These are phyloP conservation scores for Anisogramma anomala DNA, from an alignment of 2,329 filamentous ascomycete species.

Conservation along the genomic window DNA sequence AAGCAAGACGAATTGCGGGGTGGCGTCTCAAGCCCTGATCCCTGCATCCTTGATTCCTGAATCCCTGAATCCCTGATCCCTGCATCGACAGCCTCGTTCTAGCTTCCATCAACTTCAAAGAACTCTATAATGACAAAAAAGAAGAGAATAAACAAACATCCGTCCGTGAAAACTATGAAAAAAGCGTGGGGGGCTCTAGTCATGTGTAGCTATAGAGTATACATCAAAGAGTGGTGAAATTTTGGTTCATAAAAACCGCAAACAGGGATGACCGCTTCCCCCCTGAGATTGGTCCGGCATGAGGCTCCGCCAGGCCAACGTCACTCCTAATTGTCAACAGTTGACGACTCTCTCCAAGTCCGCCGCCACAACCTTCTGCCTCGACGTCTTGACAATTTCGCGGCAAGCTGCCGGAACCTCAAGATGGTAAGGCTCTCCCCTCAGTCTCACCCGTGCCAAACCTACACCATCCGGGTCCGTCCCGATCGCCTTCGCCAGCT, in stretches of 20 bases:
- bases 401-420: constrained; percentile 1
- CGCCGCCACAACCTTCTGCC: constrained; percentile 4
- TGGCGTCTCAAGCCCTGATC: no score
- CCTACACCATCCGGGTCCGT: neutral
- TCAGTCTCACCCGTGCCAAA: neutral
- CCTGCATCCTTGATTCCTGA: no score
- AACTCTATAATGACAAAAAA: no score
- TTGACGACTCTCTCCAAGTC: constrained; percentile 5
- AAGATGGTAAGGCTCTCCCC: constrained; percentile 3
- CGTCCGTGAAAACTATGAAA: no score
- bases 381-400: constrained; percentile 7
- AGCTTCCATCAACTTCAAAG: no score
- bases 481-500: constrained; percentile 12
- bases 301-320: constrained; percentile 4
- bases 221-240: neutral
- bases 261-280: neutral
- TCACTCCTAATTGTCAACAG: constrained; percentile 1
- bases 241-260: neutral
- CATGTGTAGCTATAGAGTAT: no score
- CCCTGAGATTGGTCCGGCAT: neutral
- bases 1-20: no score
- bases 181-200: no score
- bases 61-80: no score
- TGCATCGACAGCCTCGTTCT: no score
- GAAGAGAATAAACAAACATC: no score